Evolutionary conservation across 768 basidiomycete species (phyloP), one percentile per base, ranked within the genome.

Genomic region (Rickenella mellea): DNA sequence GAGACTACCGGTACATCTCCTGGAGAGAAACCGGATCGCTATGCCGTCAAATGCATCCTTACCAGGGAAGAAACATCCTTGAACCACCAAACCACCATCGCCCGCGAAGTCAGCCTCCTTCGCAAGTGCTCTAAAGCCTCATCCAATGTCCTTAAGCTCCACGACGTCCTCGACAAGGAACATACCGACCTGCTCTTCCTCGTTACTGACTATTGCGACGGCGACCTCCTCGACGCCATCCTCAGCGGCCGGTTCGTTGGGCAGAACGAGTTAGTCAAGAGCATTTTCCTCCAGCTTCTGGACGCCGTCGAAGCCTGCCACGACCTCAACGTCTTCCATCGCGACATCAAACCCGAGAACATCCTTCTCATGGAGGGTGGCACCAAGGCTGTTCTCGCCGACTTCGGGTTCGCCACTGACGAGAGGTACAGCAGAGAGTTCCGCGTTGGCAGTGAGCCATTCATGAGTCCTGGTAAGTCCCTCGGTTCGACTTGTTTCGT

Each of bases 291-390:
- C 10, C 66, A 72, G 46, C 66, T 75, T 45, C 33, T 73, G 47
- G 68, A 69, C 45, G 63, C 69, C 4, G 65, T 75, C 46, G 61
- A 65, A 27, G 66, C 66, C 51, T 70, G 66, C 50, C 73, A 74
- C 50, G 48, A 55, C 24, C 51, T 62, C 30, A 65, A 65, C 17
- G 68, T 74, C 51, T 70, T 62, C 52, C 72, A 73, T 48, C 70
- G 72, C 27, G 72, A 74, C 47, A 58, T 74, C 33, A 74, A 74
- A 51, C 72, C 72, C 5, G 72, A 74, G 49, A 68, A 54, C 53
- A 66, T 71, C 29, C 48, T 72, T 27, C 63, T 62, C 43, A 55
- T 55, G 12, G 42, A 47, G 14, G 27, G 28, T n/a, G 46, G 46
- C n/a, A 22, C 17, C 15, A 47, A 28, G 14, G 30, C 31, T 22